Evolutionary conservation across 2,329 filamentous ascomycete species (phyloP), one percentile per base, ranked within the genome.

Genomic region (Volutella citrinella): DNA sequence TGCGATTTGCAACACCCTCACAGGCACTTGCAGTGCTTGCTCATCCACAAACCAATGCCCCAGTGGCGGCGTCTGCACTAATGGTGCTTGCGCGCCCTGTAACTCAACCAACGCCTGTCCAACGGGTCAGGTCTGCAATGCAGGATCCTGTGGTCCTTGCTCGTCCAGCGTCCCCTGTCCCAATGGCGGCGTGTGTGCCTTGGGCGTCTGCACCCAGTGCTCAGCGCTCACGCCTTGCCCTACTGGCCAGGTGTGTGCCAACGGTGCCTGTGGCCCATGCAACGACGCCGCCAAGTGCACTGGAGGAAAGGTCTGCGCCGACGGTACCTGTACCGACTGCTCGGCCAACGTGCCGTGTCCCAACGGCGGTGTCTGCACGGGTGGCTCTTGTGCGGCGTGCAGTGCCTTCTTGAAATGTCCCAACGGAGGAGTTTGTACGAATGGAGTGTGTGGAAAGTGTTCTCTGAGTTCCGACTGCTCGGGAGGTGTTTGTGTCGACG

Each of bases 51-150:
- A 26, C 1, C 38, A 41, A 15, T 41, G 38, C 13, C 19, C 22
- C 8, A 28, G 19, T 7, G 32, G 28, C 15, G 24, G 34, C 7
- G 34, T 37, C n/a, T 33, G 31, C 14, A 14, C 15, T 11, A 15
- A 18, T 13, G 31, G 24, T 13, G 10, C 24, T 17, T 41, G 38
- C 12, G 20, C 30, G 1, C 10, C 28, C 4, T 36, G 38, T 3
- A 22, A 16, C 1, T 10, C 7, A 9, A 26, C 7, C 13, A 10
- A 9, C 14, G 9, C 9, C 14, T 26, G 24, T 19, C 30, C 12
- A 31, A 38, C 35, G 14, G 24, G 31, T 15, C 28, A 5, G 36
- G 8, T 12, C 12, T 12, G 40, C 13, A 34, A 28, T 5, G 11
- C 20, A 6, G 20, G 20, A 22, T 8, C 20, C 12, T 22, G n/a